Evolutionary conservation across 2,329 filamentous ascomycete species (phyloP).

Genomic region (Phialophora verrucosa): DNA sequence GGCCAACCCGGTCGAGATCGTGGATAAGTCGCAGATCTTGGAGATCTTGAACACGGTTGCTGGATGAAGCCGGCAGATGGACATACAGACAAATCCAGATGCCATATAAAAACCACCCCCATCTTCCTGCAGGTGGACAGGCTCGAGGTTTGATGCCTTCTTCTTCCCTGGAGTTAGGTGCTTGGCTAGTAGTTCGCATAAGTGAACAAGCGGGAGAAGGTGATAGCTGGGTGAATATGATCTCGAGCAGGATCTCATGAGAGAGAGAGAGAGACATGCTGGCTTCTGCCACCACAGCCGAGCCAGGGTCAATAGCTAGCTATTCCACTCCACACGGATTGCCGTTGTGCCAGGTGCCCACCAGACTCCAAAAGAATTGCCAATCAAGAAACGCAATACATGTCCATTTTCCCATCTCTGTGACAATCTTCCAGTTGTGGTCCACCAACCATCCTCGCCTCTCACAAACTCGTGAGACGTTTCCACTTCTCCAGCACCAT

Average conservation of each 20-base stretch:
- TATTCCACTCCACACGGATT: neutral
- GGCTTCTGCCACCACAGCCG: no score
- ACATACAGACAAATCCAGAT: neutral
- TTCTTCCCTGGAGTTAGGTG: no score
- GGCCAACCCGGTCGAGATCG: slow-evolving; percentile 52
- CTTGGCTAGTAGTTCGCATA: no score
- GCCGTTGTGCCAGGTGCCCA: no score
- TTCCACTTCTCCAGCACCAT: neutral
- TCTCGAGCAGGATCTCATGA: no score
- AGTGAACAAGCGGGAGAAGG: no score
- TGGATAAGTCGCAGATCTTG: slow-evolving; percentile 54
- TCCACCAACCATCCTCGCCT: neutral
- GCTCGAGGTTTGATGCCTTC: no score
- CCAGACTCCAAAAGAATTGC: neutral
- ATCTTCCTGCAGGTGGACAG: no score
- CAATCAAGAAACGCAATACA: neutral
- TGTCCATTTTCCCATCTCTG: neutral
- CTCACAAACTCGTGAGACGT: neutral
- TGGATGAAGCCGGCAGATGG: neutral
- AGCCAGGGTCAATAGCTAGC: neutral
- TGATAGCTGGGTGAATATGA: no score
- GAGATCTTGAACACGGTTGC: slow-evolving; percentile 55
- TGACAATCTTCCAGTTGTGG: neutral
- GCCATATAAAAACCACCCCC: neutral
- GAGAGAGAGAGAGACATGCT: no score